Evolutionary conservation across 257 asterid genomes (phyloP), one percentile per base, ranked within the genome.

Genomic region (Paulownia fortunei): DNA sequence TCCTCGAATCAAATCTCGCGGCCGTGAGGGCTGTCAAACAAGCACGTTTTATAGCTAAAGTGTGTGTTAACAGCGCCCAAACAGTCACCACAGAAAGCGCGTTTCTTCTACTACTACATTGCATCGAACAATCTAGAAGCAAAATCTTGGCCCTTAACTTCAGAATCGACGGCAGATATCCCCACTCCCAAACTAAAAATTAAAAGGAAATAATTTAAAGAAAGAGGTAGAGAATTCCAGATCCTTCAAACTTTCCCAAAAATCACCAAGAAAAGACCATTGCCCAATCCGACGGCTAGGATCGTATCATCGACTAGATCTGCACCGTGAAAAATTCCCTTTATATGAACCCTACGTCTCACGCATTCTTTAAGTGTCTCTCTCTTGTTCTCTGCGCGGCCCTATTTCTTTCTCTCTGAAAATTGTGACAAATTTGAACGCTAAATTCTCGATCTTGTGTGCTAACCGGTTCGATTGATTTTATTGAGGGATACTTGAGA

Each of bases 191-290:
- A 8, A 12, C n/a, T 15, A 39, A 67, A 39, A 7, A 2, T 21
- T 21, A 24, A 18, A 18, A 11, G 32, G 6, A 23, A 64, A n/a
- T 3, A 7, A 59, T 19, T 23, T 2, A 26, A 27, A 39, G 86
- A 82, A 85, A 18, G 47, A 73, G 36, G 67, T 37, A 64, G 86
- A 86, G 44, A 72, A 69, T 81, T 88, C 93, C 64, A 83, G 89
- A 83, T 72, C 24, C 84, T 77, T 76, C 81, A 56, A 8, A 77
- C 16, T 1, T 37, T 15, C 24, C 46, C 49, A 47, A 41, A 42
- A 60, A 39, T 5, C 23, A 42, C 42, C 8, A 11, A 1, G 1
- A 8, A 46, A 62, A 10, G 4, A 18, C 3, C 13, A 2, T 24
- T 5, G n/a, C 74, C 46, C 0, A 5, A 79, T 83, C 73, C 58